Evolutionary conservation across 148 eudicot genomes (phyloP).

Genomic region (Euryodendron excelsum): DNA sequence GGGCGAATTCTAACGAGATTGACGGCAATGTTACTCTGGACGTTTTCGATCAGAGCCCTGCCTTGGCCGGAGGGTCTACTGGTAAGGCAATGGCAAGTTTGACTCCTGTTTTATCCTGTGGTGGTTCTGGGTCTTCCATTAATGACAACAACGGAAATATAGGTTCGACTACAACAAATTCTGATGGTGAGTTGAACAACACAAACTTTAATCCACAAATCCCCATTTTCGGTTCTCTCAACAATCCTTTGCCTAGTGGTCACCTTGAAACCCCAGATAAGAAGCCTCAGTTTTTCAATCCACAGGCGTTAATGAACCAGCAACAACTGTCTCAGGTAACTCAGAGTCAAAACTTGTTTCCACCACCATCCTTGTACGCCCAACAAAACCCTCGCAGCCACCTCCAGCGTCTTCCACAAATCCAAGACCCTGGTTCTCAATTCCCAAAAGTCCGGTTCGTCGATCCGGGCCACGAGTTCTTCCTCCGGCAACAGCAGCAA

Average conservation of each 20-base stretch:
- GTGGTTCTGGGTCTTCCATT: too few relatives aligned
- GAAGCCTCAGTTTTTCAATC: slow-evolving; percentile 30
- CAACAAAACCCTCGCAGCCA: slow-evolving; percentile 9
- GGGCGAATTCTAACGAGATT: slow-evolving; percentile 6
- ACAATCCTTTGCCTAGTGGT: slow-evolving; percentile 6
- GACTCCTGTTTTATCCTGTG: too few relatives aligned
- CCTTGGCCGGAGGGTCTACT: too few relatives aligned
- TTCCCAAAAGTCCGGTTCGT: slow-evolving; percentile 16
- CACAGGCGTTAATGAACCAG: slow-evolving; percentile 15
- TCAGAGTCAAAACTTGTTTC: neutral
- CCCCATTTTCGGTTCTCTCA: slow-evolving; percentile 2
- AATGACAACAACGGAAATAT: too few relatives aligned
- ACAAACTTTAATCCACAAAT: slow-evolving; percentile 11
- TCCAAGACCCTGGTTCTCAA: slow-evolving; percentile 27
- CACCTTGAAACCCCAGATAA: slow-evolving; percentile 23
- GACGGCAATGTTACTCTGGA: neutral
- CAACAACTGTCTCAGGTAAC: slow-evolving; percentile 2
- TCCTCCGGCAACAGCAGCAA: slow-evolving; percentile 18
- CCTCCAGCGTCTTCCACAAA: slow-evolving; percentile 26
- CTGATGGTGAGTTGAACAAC: too few relatives aligned
- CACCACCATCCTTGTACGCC: neutral
- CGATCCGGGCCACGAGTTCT: slow-evolving; percentile 24
- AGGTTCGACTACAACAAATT: too few relatives aligned
- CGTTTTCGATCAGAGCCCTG: neutral
- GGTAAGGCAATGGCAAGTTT: too few relatives aligned